Evolutionary conservation across 2,329 filamentous ascomycete species (phyloP).

Genomic region (Diaporthe longicolla): DNA sequence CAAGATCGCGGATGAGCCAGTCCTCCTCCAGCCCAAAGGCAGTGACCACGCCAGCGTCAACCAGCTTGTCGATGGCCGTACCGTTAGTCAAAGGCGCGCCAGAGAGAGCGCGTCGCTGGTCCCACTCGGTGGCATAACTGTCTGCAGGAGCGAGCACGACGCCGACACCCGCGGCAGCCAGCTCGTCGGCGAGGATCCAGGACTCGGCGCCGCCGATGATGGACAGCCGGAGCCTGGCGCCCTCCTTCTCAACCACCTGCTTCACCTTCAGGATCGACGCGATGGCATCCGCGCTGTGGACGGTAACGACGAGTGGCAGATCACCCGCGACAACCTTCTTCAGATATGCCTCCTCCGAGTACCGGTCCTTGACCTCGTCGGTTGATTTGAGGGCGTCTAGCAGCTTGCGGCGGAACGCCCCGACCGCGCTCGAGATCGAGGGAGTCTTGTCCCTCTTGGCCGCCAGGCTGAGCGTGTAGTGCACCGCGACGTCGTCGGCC

Average conservation of each 20-base stretch:
- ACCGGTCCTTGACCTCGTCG: slow-evolving; percentile 56
- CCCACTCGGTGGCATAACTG: slow-evolving; percentile 69
- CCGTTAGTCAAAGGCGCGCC: slow-evolving; percentile 77
- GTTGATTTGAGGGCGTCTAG: slow-evolving; percentile 62
- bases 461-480: slow-evolving; percentile 68
- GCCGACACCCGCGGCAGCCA: slow-evolving; percentile 69
- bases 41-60: slow-evolving; percentile 70
- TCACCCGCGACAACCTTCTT: slow-evolving; percentile 67
- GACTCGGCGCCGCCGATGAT: slow-evolving; percentile 76
- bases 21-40: slow-evolving; percentile 74
- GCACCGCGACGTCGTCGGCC: slow-evolving; percentile 66
- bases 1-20: slow-evolving; percentile 73
- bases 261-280: slow-evolving; percentile 72
- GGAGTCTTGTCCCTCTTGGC: slow-evolving; percentile 61
- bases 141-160: slow-evolving; percentile 74
- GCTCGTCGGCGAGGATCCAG: slow-evolving; percentile 69
- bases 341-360: slow-evolving; percentile 65
- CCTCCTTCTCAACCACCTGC: slow-evolving; percentile 63
- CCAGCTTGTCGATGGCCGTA: slow-evolving; percentile 70
- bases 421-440: slow-evolving; percentile 69
- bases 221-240: slow-evolving; percentile 61
- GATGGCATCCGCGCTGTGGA: slow-evolving; percentile 75
- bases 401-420: slow-evolving; percentile 66
- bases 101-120: slow-evolving; percentile 72
- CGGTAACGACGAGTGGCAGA: slow-evolving; percentile 69